Base-by-base conservation (phyloP, 148 eudicot genomes). In the Arctostaphylos glauca region DNA sequence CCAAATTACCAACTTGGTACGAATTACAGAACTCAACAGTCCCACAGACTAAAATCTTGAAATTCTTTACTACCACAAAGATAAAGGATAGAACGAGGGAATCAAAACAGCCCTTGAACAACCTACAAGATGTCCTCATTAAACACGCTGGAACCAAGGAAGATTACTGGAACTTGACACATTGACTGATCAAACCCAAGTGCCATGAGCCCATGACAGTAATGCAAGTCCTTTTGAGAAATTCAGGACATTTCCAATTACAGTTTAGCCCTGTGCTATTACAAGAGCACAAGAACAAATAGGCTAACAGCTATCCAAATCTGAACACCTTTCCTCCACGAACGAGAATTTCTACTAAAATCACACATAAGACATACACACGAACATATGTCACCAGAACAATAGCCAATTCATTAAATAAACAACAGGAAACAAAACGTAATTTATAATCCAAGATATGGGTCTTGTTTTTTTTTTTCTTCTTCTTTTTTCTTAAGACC, bases 401-500 rank as follows among this genome's bases (percentile, higher is more conserved):
- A 41, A 66, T 25, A 10, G n/a, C 74, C 49, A 70, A 43, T 43
- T 70, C 74, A 70, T 15, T 31, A 66, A 12, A 10, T 5, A 66
- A 64, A 6, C 49, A 70, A 38, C 47, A 41, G 5, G 19, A 70
- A 70, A 70, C 43, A 12, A 60, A 60, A 60, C 67, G 67, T n/a
- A 21, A n/a, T 60, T 60, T 60, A n/a, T 5, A 21, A 21, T 21
- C 67, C 12, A 9, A 19, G 9, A n/a, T n/a, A 0, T 55, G 48
- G 72, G 60, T 15, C 18, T 25, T 50, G 9, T 15, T 56, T 25
- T 10, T 12, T 31, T 31, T 31, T 31, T 31, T 31, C 38, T 31
- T 31, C 38, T 31, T 31, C 38, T 31, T 31, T 31, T 31, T 31
- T 31, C 38, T 31, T 10, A 12, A 66, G 25, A 88, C 91, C 92